Evolutionary conservation across 139 green algal species (phyloP).

Genomic region (Micromonas commoda): DNA sequence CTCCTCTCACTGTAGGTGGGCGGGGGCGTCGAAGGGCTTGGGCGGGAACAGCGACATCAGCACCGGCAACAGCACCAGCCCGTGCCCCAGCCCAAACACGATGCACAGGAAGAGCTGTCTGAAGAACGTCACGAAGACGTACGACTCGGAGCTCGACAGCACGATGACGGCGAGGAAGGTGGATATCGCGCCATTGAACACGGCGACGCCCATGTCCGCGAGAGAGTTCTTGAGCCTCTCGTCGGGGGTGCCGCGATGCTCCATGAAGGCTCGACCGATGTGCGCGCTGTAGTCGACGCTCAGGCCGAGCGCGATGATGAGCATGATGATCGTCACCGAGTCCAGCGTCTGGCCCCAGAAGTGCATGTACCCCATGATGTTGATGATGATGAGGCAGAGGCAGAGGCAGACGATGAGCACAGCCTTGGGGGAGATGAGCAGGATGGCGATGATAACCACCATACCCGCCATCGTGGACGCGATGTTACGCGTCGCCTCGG

Average conservation of each 20-base stretch:
- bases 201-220: constrained; percentile 42
- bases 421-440: constrained; percentile 40
- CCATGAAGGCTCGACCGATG: constrained; percentile 43
- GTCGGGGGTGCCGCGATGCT: constrained; percentile 22
- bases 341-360: constrained; percentile 43
- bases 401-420: constrained; percentile 36
- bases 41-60: constrained; percentile 34
- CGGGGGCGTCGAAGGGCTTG: constrained; percentile 26
- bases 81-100: constrained; percentile 36
- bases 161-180: constrained; percentile 45
- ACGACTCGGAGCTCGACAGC: constrained; percentile 31
- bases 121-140: constrained; percentile 52
- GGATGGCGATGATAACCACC: constrained; percentile 42
- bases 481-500: constrained; percentile 43
- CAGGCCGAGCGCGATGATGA: constrained; percentile 48
- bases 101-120: constrained; percentile 40
- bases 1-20: too few relatives aligned
- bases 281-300: constrained; percentile 48
- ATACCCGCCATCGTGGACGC: constrained; percentile 37
- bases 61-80: constrained; percentile 44
- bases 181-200: constrained; percentile 47
- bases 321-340: constrained; percentile 45
- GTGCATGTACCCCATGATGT: constrained; percentile 48
- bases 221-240: constrained; percentile 15
- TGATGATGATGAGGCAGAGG: constrained; percentile 42